Base-by-base conservation (phyloP, 495 filamentous ascomycete genomes). In the Patellaria atrata region DNA sequence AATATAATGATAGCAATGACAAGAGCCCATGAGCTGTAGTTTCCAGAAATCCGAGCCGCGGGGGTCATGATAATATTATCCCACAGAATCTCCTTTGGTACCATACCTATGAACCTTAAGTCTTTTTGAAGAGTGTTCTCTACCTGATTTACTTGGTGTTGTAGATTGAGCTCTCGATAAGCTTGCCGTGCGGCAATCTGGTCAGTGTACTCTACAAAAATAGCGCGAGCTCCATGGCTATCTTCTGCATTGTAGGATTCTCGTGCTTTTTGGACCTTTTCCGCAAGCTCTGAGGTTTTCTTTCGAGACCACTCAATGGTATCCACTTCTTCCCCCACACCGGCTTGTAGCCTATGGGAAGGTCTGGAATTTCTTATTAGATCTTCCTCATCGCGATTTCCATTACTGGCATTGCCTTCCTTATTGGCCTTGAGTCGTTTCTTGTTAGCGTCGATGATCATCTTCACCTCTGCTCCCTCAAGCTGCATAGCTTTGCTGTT, bases 51-150 rank as follows among this genome's bases (percentile, higher is more conserved):
- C 3, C 55, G 45, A 11, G 33, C 28, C 9, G 42, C 23, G 0
- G 42, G 27, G 0, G 45, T 34, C 16, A 50, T 34, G 3, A 38
- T 44, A 3, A 60, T 27, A 31, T 56, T 60, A 15, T 48, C 25
- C 56, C 56, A 60, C 13, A 60, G 43, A 5, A 60, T 45, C 27
- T 57, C 56, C 17, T 42, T 39, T 10, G 56, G 56, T 30, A 37
- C 14, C 0, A 53, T 37, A 1, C 50, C 44, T 5, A 53, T 42
- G 32, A 45, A 56, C 8, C 50, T 43, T n/a, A 52, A 46, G 25
- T 43, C 30, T 11, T 53, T 36, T 6, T 48, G 35, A 3, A 52
- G 30, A 19, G 47, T 29, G 23, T 44, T 37, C 3, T 36, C 27
- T 8, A 43, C 47, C 0, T 27, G 37, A n/a, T n/a, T n/a, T n/a